Conservation (phyloP, 1,284 basidiomycete species). For the Limonomyces culmigenus region DNA sequence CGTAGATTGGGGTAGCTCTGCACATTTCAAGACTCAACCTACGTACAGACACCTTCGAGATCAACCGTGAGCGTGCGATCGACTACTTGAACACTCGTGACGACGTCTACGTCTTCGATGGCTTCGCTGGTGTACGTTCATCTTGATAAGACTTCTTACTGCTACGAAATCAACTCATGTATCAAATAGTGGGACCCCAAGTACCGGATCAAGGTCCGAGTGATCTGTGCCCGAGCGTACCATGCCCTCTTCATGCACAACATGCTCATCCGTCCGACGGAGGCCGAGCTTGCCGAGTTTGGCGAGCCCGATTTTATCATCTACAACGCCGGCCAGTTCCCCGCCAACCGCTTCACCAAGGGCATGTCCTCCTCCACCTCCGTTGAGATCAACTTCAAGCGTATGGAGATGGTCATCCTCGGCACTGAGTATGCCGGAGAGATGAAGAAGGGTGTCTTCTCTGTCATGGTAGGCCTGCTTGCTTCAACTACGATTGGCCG, state of each 20-base stretch:
- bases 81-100: constrained; percentile 99
- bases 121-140: constrained; percentile 78
- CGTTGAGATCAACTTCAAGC: constrained; percentile 99
- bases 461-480: constrained; percentile 72
- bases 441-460: constrained; percentile 99
- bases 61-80: constrained; percentile 99
- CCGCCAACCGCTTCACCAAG: constrained; percentile 98
- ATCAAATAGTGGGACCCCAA: constrained; percentile 97
- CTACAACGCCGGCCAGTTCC: constrained; percentile 99
- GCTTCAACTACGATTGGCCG: constrained; percentile 8
- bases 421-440: constrained; percentile 99
- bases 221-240: constrained; percentile 97
- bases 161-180: constrained; percentile 6
- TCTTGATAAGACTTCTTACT: background rate
- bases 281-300: constrained; percentile 87
- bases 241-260: constrained; percentile 99
- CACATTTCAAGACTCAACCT: constrained; percentile 4
- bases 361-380: constrained; percentile 99
- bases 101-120: constrained; percentile 98
- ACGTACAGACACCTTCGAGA: constrained; percentile 87
- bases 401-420: constrained; percentile 99
- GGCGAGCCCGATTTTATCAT: constrained; percentile 99
- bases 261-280: constrained; percentile 97
- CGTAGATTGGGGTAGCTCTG: constrained; percentile 16
- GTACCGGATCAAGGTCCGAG: constrained; percentile 99